These are phyloP conservation scores for Arabis alpina DNA, from an alignment of 345 rosid species.

Conservation along the genomic window DNA sequence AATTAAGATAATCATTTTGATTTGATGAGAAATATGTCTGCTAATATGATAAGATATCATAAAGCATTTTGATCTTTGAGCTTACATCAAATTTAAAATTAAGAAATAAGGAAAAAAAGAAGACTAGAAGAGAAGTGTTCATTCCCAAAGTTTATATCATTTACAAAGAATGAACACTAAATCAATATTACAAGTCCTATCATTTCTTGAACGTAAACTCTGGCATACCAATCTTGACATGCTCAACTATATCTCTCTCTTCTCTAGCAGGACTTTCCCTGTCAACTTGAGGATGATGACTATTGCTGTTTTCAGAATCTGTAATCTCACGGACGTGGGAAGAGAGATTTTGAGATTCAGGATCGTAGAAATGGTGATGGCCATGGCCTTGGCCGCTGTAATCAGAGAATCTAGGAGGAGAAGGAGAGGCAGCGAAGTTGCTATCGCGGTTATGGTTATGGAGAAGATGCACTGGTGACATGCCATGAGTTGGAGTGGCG, in stretches of 20 bases:
- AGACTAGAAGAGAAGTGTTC: not conserved
- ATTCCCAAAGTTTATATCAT: constrained; percentile 21
- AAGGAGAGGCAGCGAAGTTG: constrained; percentile 56
- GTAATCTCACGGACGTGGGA: constrained; percentile 29
- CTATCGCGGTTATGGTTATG: constrained; percentile 52
- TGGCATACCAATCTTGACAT: constrained; percentile 34
- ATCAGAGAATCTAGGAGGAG: constrained; percentile 44
- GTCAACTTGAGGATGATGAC: constrained; percentile 33
- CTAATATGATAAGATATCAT: not conserved
- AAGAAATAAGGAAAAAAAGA: not conserved
- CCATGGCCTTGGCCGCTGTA: constrained; percentile 44
- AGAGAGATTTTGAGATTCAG: constrained; percentile 40
- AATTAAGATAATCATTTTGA: constrained; percentile 2
- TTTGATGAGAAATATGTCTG: not conserved
- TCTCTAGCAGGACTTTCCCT: constrained; percentile 36
- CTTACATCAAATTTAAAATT: not conserved
- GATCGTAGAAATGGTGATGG: constrained; percentile 46
- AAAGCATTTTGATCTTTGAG: not conserved
- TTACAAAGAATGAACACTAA: constrained; percentile 34
- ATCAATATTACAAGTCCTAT: not conserved
- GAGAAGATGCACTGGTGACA: constrained; percentile 88
- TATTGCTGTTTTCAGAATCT: constrained; percentile 32
- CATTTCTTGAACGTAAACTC: constrained; percentile 50
- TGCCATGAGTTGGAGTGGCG: constrained; percentile 62
- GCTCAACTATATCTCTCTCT: constrained; percentile 35